Evolutionary conservation across 2,329 filamentous ascomycete genomes (phyloP).

Genomic region (Stagonosporopsis vannaccii): DNA sequence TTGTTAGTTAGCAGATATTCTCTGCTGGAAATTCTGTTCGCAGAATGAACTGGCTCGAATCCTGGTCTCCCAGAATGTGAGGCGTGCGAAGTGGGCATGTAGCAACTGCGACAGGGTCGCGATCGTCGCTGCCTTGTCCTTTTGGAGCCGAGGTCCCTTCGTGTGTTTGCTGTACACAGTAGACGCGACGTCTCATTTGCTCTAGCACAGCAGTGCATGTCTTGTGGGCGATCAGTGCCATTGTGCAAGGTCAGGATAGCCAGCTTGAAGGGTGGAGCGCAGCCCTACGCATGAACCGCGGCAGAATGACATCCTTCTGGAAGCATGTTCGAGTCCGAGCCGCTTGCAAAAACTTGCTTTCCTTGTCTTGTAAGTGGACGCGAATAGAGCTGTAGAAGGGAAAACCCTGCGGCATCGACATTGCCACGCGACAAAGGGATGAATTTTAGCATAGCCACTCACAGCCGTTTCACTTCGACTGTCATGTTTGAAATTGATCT

Average conservation of each 20-base stretch:
- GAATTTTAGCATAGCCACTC: slow-evolving; percentile 7
- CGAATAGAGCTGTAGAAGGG: slow-evolving; percentile 15
- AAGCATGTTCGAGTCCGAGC: slow-evolving; percentile 24
- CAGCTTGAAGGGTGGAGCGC: slow-evolving; percentile 8
- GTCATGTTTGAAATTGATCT: slow-evolving; percentile 18
- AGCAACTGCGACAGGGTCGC: slow-evolving; percentile 1
- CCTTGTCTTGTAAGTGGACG: slow-evolving; percentile 13
- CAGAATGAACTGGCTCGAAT: neutral
- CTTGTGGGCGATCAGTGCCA: slow-evolving; percentile 10
- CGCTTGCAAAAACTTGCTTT: slow-evolving; percentile 12
- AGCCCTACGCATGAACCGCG: slow-evolving; percentile 15
- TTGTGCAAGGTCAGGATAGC: slow-evolving; percentile 14
- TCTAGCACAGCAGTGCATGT: slow-evolving; percentile 6
- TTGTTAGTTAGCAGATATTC: neutral
- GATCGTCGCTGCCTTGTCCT: neutral
- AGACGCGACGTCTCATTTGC: slow-evolving; percentile 8
- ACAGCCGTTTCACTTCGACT: slow-evolving; percentile 20
- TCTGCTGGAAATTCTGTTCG: neutral
- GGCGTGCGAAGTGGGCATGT: slow-evolving; percentile 4
- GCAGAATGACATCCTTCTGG: slow-evolving; percentile 20
- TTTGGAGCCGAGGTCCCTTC: slow-evolving; percentile 6
- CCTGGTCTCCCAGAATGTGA: slow-evolving; percentile 2
- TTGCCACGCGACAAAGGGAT: slow-evolving; percentile 19
- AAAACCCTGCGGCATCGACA: slow-evolving; percentile 14
- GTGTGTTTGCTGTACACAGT: neutral